phyloP scores from a whole-genome alignment of 1,284 basidiomycete species.

The Binderoboletus segoi region DNA sequence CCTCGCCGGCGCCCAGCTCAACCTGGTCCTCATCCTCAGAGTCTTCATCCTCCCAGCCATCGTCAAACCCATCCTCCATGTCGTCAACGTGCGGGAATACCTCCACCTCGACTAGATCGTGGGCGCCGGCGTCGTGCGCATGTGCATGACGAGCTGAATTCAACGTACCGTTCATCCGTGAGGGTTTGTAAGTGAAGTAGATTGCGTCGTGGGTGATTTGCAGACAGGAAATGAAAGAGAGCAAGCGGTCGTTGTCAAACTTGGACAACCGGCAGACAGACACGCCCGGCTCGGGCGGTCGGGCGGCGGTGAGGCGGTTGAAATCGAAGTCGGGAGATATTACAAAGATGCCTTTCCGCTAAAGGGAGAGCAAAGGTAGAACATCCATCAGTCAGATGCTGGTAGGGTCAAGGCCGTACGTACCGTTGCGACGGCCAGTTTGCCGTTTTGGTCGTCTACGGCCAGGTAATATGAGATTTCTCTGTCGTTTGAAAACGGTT shows the following conservation, averaged over 20 bases:
- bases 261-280: conserved; percentile 39
- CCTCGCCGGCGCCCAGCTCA: neutral
- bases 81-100: conserved; percentile 13
- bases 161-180: neutral
- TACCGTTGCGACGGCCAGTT: conserved; percentile 55
- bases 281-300: conserved; percentile 27
- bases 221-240: conserved; percentile 51
- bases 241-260: conserved; percentile 39
- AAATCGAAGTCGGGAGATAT: conserved; percentile 35
- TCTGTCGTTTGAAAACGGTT: conserved; percentile 22
- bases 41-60: conserved; percentile 15
- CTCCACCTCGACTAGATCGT: conserved; percentile 2
- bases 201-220: conserved; percentile 58
- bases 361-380: neutral
- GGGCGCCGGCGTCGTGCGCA: neutral
- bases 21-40: conserved; percentile 14
- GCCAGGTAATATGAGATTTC: conserved; percentile 51
- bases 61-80: conserved; percentile 16
- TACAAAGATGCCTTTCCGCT: conserved; percentile 54
- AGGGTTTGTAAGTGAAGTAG: conserved; percentile 50
- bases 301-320: conserved; percentile 19
- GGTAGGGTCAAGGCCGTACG: conserved; percentile 16
- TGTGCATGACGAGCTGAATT: neutral
- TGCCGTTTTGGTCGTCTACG: conserved; percentile 45
- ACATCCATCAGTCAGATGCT: neutral